These are phyloP conservation scores for Nicotiana benthamiana DNA, from an alignment of 257 asterid genomes.

Conservation along the genomic window DNA sequence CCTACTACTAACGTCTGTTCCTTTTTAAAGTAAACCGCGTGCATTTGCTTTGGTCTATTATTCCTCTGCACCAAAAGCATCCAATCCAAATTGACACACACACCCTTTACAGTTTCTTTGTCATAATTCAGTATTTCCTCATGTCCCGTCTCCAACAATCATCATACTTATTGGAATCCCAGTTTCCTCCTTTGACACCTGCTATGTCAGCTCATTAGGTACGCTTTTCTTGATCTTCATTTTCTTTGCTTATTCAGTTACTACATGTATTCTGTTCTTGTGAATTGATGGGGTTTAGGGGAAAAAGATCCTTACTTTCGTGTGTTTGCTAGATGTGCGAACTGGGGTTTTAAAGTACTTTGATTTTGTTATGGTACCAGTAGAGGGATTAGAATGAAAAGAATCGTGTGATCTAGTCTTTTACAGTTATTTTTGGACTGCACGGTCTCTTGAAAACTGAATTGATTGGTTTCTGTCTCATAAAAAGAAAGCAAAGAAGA, in stretches of 20 bases:
- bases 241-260: background rate
- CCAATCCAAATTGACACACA: background rate
- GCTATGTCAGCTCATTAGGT: background rate
- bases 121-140: background rate
- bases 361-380: background rate
- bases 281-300: background rate
- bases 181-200: background rate
- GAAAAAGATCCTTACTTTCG: background rate
- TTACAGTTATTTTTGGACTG: background rate
- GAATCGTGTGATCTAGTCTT: background rate
- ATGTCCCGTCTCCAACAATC: background rate
- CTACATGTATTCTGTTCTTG: background rate
- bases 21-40: background rate
- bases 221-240: background rate
- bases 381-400: background rate
- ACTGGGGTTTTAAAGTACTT: background rate
- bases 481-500: background rate
- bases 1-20: background rate
- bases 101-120: background rate
- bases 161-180: background rate
- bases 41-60: background rate
- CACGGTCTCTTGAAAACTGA: background rate
- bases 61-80: background rate
- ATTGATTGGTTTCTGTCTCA: background rate
- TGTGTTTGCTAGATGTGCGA: background rate